Conservation (phyloP, 2,329 filamentous ascomycete species). For the Epichloe gansuensis region DNA sequence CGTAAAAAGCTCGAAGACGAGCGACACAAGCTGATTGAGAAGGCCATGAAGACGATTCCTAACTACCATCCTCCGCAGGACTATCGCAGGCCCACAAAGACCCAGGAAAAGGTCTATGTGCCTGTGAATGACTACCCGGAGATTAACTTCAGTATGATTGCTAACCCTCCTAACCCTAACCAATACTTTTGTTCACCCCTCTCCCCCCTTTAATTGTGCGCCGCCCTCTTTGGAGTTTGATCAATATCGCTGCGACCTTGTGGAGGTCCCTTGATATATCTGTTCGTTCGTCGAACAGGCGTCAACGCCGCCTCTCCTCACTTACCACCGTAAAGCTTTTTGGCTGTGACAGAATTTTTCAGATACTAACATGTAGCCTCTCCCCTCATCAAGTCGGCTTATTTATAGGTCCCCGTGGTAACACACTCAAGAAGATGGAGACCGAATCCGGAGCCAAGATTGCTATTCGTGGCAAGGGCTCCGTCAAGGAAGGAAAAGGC, state of each 20-base stretch:
- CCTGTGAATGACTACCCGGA: conserved; percentile 99
- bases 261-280: conserved; percentile 18
- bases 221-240: conserved; percentile 28
- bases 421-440: conserved; percentile 99
- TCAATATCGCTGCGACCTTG: conserved; percentile 25
- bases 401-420: conserved; percentile 99
- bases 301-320: not conserved
- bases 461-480: conserved; percentile 97
- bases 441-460: conserved; percentile 95
- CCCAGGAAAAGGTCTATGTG: conserved; percentile 99
- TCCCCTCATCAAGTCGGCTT: conserved; percentile 87
- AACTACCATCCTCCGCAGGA: conserved; percentile 98
- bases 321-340: conserved; percentile 15
- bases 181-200: conserved; percentile 28
- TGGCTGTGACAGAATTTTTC: conserved; percentile 15
- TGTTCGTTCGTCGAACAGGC: conserved; percentile 20
- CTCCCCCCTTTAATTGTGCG: conserved; percentile 14
- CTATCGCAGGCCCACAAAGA: conserved; percentile 97
- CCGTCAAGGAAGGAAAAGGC: conserved; percentile 98
- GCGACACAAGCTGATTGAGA: conserved; percentile 96
- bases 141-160: conserved; percentile 99
- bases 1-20: conserved; percentile 96
- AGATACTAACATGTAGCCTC: conserved; percentile 86
- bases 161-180: conserved; percentile 87
- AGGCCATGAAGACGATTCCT: conserved; percentile 98